A percentile compares a stretch with the other conserved stretches of the same genome.
These are phyloP conservation scores for Acmispon strigosus DNA, from an alignment of 306 rosid genomes.

Conservation along the genomic window DNA sequence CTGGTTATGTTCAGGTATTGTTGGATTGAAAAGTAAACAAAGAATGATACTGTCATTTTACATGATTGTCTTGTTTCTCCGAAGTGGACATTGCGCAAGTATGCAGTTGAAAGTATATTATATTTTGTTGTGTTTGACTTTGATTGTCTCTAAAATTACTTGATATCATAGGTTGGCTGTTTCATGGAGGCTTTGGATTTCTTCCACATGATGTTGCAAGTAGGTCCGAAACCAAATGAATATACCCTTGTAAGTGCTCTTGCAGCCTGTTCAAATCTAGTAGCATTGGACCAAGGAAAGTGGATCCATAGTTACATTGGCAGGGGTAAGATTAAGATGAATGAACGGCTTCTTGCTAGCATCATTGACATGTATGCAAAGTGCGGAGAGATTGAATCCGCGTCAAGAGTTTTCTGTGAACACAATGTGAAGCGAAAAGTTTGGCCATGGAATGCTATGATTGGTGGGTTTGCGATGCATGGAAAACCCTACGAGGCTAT, in stretches of 20 bases:
- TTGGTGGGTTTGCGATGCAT: constrained; percentile 69
- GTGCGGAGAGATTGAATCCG: constrained; percentile 58
- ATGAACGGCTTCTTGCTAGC: constrained; percentile 31
- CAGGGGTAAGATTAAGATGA: too few relatives aligned
- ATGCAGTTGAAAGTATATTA: not conserved
- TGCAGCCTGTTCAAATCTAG: constrained; percentile 62
- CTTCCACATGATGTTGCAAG: constrained; percentile 58
- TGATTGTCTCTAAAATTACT: not conserved
- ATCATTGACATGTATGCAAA: constrained; percentile 61
- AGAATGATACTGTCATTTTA: not conserved
- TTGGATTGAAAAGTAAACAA: too few relatives aligned
- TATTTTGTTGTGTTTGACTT: not conserved
- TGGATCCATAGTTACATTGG: too few relatives aligned
- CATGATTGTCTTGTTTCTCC: not conserved
- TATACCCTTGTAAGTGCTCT: constrained; percentile 55
- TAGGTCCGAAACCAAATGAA: constrained; percentile 51
- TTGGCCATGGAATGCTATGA: constrained; percentile 77
- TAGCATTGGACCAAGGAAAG: not conserved
- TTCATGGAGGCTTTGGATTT: constrained; percentile 53
- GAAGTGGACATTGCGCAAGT: not conserved
- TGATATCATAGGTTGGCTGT: constrained; percentile 30
- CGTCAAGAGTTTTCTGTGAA: constrained; percentile 37
- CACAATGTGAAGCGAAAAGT: constrained; percentile 30
- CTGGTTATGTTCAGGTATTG: too few relatives aligned
- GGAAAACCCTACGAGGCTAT: constrained; percentile 59